Percentiles rank a stretch among this genome's conserved stretches.
Evolutionary conservation across 1,284 basidiomycete species (phyloP).

Genomic region (Cryptococcus sp.): DNA sequence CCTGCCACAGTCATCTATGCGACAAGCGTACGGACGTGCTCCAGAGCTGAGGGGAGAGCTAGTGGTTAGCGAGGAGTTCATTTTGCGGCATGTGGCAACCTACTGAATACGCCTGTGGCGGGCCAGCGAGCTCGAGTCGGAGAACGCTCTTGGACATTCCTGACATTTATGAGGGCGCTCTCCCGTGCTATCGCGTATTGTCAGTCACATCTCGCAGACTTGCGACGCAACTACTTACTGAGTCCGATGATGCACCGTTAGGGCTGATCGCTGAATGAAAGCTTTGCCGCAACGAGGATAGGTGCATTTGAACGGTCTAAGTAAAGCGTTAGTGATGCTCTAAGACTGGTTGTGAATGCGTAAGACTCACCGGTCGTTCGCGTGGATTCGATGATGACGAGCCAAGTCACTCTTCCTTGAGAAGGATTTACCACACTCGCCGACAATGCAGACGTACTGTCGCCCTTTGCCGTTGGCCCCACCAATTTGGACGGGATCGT

Average conservation of each 20-base stretch:
- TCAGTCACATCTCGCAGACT: background rate
- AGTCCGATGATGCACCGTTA: slow-evolving; percentile 54
- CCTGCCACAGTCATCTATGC: slow-evolving; percentile 34
- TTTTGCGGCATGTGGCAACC: slow-evolving; percentile 27
- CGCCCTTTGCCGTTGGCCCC: slow-evolving; percentile 38
- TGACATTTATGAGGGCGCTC: slow-evolving; percentile 61
- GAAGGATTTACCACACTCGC: slow-evolving; percentile 55
- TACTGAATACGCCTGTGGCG: slow-evolving; percentile 60
- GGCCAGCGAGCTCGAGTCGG: slow-evolving; percentile 61
- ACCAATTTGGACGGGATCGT: slow-evolving; percentile 47
- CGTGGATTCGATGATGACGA: slow-evolving; percentile 56
- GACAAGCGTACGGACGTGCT: slow-evolving; percentile 45
- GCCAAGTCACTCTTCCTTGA: slow-evolving; percentile 56
- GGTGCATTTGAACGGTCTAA: slow-evolving; percentile 51
- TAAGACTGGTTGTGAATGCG: background rate
- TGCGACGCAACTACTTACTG: slow-evolving; percentile 47
- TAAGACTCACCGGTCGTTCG: slow-evolving; percentile 48
- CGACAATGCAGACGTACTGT: slow-evolving; percentile 51
- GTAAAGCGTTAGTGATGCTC: background rate
- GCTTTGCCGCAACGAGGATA: slow-evolving; percentile 48
- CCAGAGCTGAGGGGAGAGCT: slow-evolving; percentile 34
- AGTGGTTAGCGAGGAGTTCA: slow-evolving; percentile 6
- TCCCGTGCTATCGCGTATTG: slow-evolving; percentile 54
- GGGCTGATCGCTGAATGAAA: slow-evolving; percentile 54
- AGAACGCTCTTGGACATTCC: slow-evolving; percentile 58